Evolutionary conservation across 345 rosid species (phyloP).

Genomic region (Mercurialis annua): DNA sequence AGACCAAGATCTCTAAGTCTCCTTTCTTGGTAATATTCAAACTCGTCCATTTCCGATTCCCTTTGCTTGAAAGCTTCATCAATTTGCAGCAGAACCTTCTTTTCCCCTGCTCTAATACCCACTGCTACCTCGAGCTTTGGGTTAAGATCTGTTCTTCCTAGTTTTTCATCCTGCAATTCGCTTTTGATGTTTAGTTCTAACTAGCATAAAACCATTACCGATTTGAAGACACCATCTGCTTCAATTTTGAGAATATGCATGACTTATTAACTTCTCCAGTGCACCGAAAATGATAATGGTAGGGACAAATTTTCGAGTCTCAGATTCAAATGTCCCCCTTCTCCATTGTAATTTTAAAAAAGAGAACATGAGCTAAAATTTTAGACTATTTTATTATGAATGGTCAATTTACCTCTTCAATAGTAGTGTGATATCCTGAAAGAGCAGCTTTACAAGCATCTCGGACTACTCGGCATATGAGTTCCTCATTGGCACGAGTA

Average conservation of each 20-base stretch:
- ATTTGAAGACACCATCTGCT: not conserved
- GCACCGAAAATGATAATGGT: too few species aligned
- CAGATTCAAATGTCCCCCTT: too few species aligned
- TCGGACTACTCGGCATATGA: conserved; percentile 68
- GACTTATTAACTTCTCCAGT: not conserved
- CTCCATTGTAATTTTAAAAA: too few species aligned
- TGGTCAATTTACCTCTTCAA: conserved; percentile 61
- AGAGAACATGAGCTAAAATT: too few species aligned
- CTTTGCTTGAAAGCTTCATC: conserved; percentile 57
- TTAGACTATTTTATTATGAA: not conserved
- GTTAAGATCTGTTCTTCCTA: conserved; percentile 44
- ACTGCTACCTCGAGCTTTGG: conserved; percentile 55
- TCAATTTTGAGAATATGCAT: not conserved
- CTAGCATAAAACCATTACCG: conserved; percentile 1
- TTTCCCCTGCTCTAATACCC: conserved; percentile 73
- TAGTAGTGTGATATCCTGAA: conserved; percentile 61
- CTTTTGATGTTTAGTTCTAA: not conserved
- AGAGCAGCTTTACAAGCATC: conserved; percentile 87
- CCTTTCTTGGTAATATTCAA: conserved; percentile 91
- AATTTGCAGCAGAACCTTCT: conserved; percentile 76
- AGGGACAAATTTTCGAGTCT: too few species aligned
- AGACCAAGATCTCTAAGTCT: conserved; percentile 87
- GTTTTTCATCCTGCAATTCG: conserved; percentile 62
- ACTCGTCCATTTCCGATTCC: conserved; percentile 58
- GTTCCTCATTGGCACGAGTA: conserved; percentile 79